These are phyloP conservation scores for Puccinia novopanici DNA, from an alignment of 1,284 basidiomycete species.

Conservation along the genomic window DNA sequence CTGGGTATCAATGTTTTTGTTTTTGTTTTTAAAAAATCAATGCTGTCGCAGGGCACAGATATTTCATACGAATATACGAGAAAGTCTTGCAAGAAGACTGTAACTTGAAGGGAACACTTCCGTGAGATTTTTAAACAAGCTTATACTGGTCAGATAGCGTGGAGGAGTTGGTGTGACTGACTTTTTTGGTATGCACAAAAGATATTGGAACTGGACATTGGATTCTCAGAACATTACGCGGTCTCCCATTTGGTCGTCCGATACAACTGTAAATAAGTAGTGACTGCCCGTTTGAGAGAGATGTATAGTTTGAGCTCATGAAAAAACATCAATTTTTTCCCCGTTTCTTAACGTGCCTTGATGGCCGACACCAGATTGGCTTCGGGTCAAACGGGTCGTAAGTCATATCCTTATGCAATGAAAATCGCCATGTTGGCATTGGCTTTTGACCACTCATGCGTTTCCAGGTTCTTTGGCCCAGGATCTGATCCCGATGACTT, in stretches of 20 bases:
- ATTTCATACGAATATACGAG: conserved; percentile 23
- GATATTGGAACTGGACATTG: conserved; percentile 44
- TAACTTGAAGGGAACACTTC: not conserved
- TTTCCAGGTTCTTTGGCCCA: conserved; percentile 12
- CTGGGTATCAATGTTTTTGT: not conserved
- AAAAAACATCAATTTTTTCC: too few relatives aligned
- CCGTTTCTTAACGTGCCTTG: not conserved
- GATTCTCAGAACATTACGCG: conserved; percentile 32
- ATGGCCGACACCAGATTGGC: conserved; percentile 5
- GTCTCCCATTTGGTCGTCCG: conserved; percentile 31
- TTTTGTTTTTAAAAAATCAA: too few relatives aligned
- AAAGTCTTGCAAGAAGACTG: conserved; percentile 25
- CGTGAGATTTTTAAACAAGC: conserved; percentile 8
- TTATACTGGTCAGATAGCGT: conserved; percentile 13
- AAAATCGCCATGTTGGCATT: not conserved
- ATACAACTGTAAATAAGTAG: conserved; percentile 23
- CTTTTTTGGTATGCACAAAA: not conserved
- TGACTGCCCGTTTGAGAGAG: too few relatives aligned
- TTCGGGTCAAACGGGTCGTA: conserved; percentile 38
- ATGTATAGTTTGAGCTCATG: too few relatives aligned
- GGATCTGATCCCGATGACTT: conserved; percentile 35
- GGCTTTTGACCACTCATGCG: not conserved
- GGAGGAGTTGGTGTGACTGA: not conserved
- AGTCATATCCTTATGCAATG: not conserved
- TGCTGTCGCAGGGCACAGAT: conserved; percentile 20